Evolutionary conservation across 75 land plant species (phyloP), one percentile per base, ranked within the genome.

Genomic region (Cunninghamia lanceolata): DNA sequence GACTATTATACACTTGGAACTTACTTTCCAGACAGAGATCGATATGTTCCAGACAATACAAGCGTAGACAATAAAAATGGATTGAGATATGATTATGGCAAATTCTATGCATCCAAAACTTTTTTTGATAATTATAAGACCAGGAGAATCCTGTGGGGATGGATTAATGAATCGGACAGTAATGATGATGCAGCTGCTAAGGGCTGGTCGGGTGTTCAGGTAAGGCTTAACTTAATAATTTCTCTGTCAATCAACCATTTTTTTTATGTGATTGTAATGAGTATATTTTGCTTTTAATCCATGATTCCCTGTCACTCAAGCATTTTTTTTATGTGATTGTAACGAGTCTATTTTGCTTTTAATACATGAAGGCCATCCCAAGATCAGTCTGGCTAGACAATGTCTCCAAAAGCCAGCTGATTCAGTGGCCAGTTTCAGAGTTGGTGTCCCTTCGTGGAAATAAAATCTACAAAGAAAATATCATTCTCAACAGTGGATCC

Each of bases 1-100:
- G 95, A 95, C 42, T 90, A 90, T 83, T 97, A 97, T 56, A 89
- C 92, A 0, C 77, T 97, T 13, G 99, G 97, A 3, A 90, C 76
- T 9, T 97, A 95, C 83, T 43, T 84, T 6, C 47, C 46, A 6
- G 78, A 78, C 9, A 46, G 14, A 14, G 95, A 97, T 54, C 84
- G 30, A 19, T 95, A 91, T 50, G 53, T 50, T 50, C 53, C 53
- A 50, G 53, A 50, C 53, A 50, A 50, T 0, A 13, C 15, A 50
- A 50, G 53, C 14, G 15, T 13, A 14, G 53, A 50, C 53, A 50
- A 50, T 50, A 50, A 50, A 13, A 0, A 1, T 50, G 53, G 53
- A 50, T 50, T 50, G 53, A 50, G 53, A 50, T 50, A 50, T 50
- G 53, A 50, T 50, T 50, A 50, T 50, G 53, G 53, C 13, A 50